These are phyloP conservation scores for Madurella mycetomatis DNA, from an alignment of 2,329 filamentous ascomycete genomes.

Conservation along the genomic window DNA sequence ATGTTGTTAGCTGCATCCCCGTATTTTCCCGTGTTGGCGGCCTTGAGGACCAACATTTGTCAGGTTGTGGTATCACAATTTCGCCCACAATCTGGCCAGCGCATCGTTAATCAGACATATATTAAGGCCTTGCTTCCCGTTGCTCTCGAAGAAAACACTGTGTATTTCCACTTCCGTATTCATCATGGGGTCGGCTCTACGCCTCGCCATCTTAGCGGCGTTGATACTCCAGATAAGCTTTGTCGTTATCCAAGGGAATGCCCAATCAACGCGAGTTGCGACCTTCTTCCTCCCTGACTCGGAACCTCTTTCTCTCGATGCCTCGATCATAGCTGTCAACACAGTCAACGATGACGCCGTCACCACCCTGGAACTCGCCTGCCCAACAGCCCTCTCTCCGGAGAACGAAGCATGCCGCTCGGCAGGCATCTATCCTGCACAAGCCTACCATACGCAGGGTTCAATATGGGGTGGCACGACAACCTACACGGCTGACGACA, in stretches of 20 bases:
- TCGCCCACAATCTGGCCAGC: no score
- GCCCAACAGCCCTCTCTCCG: slow-evolving; percentile 12
- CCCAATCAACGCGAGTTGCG: background rate
- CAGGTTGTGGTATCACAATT: no score
- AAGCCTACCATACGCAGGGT: slow-evolving; percentile 19
- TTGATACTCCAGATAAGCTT: no score
- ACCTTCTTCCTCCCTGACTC: slow-evolving; percentile 12
- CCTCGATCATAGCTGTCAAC: slow-evolving; percentile 8
- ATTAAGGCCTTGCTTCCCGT: no score
- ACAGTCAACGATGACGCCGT: background rate
- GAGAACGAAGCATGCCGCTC: slow-evolving; percentile 21
- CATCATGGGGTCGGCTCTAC: no score
- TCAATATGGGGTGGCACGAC: slow-evolving; percentile 19
- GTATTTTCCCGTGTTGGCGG: no score
- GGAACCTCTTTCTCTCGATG: slow-evolving; percentile 16
- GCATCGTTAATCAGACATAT: no score
- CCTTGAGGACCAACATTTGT: no score
- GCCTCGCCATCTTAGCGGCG: no score
- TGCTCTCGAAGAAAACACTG: background rate
- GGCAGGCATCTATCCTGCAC: slow-evolving; percentile 18
- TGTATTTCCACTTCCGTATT: no score
- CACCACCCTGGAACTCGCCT: slow-evolving; percentile 9
- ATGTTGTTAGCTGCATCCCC: no score
- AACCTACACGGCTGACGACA: slow-evolving; percentile 15
- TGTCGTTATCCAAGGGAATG: no score